These are phyloP conservation scores for Lachancea sp. DNA, from an alignment of 805 yeast genomes.

Conservation along the genomic window DNA sequence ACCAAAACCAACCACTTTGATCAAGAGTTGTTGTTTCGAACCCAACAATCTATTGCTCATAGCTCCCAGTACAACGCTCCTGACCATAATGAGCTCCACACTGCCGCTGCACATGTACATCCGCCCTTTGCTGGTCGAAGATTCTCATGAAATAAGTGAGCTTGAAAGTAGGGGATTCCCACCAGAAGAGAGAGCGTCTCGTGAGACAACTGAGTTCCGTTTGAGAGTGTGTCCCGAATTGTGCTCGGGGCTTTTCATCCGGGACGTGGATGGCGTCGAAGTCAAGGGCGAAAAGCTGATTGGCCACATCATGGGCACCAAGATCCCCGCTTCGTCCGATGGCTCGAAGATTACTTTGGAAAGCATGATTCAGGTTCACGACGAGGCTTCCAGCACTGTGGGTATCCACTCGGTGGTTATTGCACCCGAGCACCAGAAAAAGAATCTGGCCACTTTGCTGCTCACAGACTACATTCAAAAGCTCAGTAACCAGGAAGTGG, in stretches of 20 bases:
- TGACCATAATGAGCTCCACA: conserved; percentile 28
- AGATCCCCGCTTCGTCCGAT: conserved; percentile 61
- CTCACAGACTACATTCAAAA: conserved; percentile 88
- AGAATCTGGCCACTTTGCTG: conserved; percentile 74
- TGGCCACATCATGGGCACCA: conserved; percentile 79
- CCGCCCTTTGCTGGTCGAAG: conserved; percentile 75
- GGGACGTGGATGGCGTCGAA: conserved; percentile 37
- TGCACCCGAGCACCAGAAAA: conserved; percentile 70
- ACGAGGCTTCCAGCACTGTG: conserved; percentile 63
- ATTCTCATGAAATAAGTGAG: conserved; percentile 51
- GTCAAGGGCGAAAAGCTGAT: conserved; percentile 53
- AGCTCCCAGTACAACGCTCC: not conserved
- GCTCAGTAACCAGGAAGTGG: conserved; percentile 79
- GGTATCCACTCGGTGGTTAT: conserved; percentile 82
- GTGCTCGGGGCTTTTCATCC: conserved; percentile 77
- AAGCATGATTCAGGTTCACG: conserved; percentile 40
- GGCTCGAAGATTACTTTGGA: conserved; percentile 25
- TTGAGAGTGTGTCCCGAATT: conserved; percentile 82
- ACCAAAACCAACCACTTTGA: not conserved
- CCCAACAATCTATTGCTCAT: too few relatives aligned
- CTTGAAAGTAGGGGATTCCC: conserved; percentile 70
- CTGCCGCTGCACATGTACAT: conserved; percentile 58
- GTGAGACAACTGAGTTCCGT: conserved; percentile 62
- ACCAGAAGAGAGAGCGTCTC: conserved; percentile 58
- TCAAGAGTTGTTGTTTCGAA: not conserved